Base-by-base conservation (phyloP, 352 stramenopile genomes). In the Globisporangium middletonii region DNA sequence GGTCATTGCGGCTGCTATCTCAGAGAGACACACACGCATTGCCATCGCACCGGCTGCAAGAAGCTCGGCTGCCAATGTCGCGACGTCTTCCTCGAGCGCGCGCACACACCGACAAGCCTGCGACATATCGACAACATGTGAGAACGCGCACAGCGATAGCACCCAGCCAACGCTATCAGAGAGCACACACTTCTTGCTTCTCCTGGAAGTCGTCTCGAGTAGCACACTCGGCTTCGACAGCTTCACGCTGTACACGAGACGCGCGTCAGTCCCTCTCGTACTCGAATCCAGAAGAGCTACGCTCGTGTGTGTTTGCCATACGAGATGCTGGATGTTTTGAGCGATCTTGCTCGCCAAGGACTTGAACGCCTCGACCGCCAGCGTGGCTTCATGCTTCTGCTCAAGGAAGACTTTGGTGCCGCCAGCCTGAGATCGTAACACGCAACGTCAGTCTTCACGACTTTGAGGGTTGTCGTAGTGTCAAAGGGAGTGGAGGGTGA, bases 341-440 rank as follows among this genome's bases (percentile, higher is more conserved):
- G 27, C 19, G 33, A 65, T 67, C 6, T 58, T 47, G 8, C 5
- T 30, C 27, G 59, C 57, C 28, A 26, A 42, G 9, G 51, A 11
- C n/a, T 41, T 54, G 33, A 54, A 54, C 4, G 49, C 8, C 19
- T 54, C 49, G 49, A 79, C 60, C 19, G 57, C 51, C 12, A 46
- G 28, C 47, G 53, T 55, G 11, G 71, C 71, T 63, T 73, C 64
- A 16, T 71, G 57, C 30, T 61, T 60, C 50, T 73, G 71, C 41
- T 76, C 67, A 12, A 79, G 63, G 27, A 79, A 79, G 0, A 69
- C 5, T 23, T 75, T 79, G 3, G 71, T 79, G 8, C 71, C 71
- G 7, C 28, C 65, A 0, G 68, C 67, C 71, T 72, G 33, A 5
- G 12, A 27, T 48, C 19, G 3, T 3, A 27, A 13, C 33, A 1